Evolutionary conservation across 768 basidiomycete genomes (phyloP), one percentile per base, ranked within the genome.

Genomic region (Dendrothele bispora): DNA sequence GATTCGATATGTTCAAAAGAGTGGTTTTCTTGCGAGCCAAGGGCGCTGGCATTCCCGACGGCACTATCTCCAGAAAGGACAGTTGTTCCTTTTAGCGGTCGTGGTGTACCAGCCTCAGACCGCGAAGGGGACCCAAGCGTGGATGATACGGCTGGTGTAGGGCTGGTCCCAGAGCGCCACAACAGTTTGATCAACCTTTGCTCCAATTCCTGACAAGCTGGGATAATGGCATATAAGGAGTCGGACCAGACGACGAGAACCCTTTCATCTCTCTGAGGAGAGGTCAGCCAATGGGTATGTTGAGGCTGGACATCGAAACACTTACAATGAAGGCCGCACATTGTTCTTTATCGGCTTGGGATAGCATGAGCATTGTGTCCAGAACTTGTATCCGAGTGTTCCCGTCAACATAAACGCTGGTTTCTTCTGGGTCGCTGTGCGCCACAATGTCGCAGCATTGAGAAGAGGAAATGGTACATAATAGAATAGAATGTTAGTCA

Each of bases 191-290:
- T 90, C 61, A 93, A 75, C 30, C 80, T 78, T 14, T 84, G 78
- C 51, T 90, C 86, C 56, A 90, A 84, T 61, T 88, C 87, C 2
- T 78, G 77, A 59, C 80, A 84, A 12, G 78, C 66, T 2, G 86
- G 84, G 36, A 94, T 81, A 62, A 94, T 86, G 55, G 75, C 77
- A 59, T 91, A 87, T 36, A 91, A 74, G 1, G 80, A 77, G 60
- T 91, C 88, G 18, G 85, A 83, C 91, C 91, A 94, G 53, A 93
- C 82, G 52, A 92, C 79, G 47, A 94, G 75, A n/a, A 88, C 86
- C 28, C 86, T 80, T 62, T 93, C 91, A 61, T 91, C 86, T 36
- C 90, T 80, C n/a, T n/a, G n/a, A n/a, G n/a, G n/a, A 18, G 15
- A 18, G 7, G 48, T 38, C 1, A 12, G 42, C 25, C 5, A 30